Conservation (phyloP, 139 green algal genomes). For the Mesostigma viride region DNA sequence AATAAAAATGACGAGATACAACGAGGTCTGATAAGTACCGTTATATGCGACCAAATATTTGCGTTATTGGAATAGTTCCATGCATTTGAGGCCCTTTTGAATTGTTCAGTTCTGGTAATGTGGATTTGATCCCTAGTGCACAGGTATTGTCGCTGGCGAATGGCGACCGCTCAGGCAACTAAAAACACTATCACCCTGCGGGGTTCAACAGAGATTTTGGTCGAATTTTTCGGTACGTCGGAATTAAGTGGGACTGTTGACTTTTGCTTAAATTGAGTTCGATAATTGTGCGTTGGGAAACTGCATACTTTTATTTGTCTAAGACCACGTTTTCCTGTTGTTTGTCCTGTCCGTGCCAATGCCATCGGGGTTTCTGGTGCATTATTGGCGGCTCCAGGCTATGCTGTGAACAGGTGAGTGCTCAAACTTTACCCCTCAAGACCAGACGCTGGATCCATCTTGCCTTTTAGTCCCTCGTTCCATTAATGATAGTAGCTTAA, state of each 20-base stretch:
- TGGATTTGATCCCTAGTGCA: too few species aligned
- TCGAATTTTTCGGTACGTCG: conserved; percentile 76
- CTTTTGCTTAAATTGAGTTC: too few species aligned
- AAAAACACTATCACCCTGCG: conserved; percentile 78
- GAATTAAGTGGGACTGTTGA: neutral
- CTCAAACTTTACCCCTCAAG: neutral
- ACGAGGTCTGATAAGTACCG: too few species aligned
- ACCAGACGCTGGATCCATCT: neutral
- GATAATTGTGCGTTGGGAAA: too few species aligned
- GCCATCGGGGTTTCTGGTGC: conserved; percentile 4
- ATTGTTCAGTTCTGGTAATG: too few species aligned
- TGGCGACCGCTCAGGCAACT: conserved; percentile 1
- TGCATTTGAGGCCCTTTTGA: too few species aligned
- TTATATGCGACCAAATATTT: too few species aligned
- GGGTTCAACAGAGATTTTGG: conserved; percentile 70
- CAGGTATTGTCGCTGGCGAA: too few species aligned
- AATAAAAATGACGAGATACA: too few species aligned
- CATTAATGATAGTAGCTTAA: neutral
- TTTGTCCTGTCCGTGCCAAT: neutral
- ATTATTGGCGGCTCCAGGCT: conserved; percentile 24
- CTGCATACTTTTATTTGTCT: too few species aligned
- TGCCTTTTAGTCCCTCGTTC: neutral
- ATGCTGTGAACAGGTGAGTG: conserved; percentile 67
- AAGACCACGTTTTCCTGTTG: too few species aligned
- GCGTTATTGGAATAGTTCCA: too few species aligned